Base-by-base conservation (phyloP, 2,329 filamentous ascomycete genomes). In the Aspergillus bombycis region DNA sequence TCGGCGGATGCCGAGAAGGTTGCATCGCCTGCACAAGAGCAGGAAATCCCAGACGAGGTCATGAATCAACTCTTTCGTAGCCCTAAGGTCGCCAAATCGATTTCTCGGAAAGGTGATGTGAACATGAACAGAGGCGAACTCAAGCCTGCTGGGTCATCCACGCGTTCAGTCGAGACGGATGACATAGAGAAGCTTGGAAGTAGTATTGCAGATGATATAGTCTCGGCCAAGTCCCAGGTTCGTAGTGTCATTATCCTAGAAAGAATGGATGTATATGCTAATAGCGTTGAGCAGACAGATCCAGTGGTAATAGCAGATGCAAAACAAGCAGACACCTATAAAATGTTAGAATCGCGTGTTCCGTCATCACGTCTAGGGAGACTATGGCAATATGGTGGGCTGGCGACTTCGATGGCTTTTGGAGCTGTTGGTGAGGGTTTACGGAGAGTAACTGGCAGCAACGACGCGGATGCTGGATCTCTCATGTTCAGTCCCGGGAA, bases 321-420 rank as follows among this genome's bases (percentile, higher is more conserved):
- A 43, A 67, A 65, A 41, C 71, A 75, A 62, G 75, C 77, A 52
- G 70, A 77, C 36, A 72, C 79, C 0, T 93, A 96, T 73, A 84
- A 90, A 64, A 88, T 99, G 75, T 86, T 90, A 61, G 94, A 98
- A 73, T 99, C 95, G 11, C 89, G 89, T 66, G 94, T 99, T 0
- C 95, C 95, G 1, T 91, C 95, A 0, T 93, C 93, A 9, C 89
- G 95, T 4, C 80, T 99, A 58, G 91, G 94, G 50, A 87, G 95
- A 61, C 81, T 99, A 28, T 97, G 94, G 92, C 96, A 99, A 78
- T 99, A 98, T 75, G 88, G 93, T 61, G 93, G 95, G 0, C 85
- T 99, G 6, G 95, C 93, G 30, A 94, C 93, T 0, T 96, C 94
- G 54, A 97, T 99, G 94, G 88, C 97, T 9, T 92, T 96, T 71